Percentiles rank a stretch among this genome's conserved stretches.
Conservation (phyloP, 345 rosid genomes). For the Eutrema yunnanense region DNA sequence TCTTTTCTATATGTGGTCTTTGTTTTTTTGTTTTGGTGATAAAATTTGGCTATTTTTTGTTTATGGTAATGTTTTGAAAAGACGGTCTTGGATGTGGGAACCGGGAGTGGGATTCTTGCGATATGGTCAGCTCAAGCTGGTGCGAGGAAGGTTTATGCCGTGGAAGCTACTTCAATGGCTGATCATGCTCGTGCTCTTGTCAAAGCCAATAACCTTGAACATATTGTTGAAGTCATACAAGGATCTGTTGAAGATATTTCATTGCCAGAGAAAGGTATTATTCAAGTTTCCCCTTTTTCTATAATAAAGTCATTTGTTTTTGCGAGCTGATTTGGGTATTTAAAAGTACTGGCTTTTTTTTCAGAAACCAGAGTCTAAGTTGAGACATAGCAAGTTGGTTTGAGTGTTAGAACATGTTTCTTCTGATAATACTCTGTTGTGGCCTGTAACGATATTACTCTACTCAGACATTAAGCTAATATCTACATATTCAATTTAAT, state of each 20-base stretch:
- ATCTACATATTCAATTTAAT: background rate
- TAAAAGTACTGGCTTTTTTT: background rate
- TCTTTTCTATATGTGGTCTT: background rate
- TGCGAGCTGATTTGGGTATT: background rate
- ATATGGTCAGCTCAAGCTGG: constrained; percentile 99
- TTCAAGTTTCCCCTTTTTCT: background rate
- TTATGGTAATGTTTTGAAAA: constrained; percentile 25
- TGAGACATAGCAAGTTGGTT: background rate
- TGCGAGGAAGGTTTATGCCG: constrained; percentile 96
- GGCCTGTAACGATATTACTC: background rate
- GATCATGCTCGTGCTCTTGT: constrained; percentile 92
- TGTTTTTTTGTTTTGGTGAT: background rate
- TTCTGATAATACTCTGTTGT: background rate
- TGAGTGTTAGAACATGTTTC: background rate
- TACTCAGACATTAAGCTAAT: constrained; percentile 2
- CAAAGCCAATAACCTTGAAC: constrained; percentile 63
- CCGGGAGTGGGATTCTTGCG: constrained; percentile 98
- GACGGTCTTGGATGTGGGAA: constrained; percentile 95
- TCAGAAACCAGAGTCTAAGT: too few species aligned
- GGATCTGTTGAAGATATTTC: constrained; percentile 77
- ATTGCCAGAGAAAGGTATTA: constrained; percentile 84
- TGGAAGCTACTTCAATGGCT: constrained; percentile 90
- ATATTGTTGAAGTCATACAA: constrained; percentile 78
- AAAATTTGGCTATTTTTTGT: constrained; percentile 3
- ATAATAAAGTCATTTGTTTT: background rate